Evolutionary conservation across 2,329 filamentous ascomycete species (phyloP), one percentile per base, ranked within the genome.

Genomic region (Penicillium sp.): DNA sequence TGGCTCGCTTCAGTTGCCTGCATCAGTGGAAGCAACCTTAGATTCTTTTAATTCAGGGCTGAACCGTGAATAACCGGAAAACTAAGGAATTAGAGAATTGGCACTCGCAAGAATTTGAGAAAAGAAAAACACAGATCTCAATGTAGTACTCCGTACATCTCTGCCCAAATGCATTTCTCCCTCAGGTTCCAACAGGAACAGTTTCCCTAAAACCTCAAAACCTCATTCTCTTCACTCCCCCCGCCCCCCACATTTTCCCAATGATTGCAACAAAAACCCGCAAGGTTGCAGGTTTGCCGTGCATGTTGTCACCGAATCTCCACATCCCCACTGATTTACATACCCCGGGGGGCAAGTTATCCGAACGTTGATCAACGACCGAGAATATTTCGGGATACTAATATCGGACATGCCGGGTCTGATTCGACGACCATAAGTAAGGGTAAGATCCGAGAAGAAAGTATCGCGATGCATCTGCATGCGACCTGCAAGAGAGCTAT

Each of bases 271-370:
- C 8, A 22, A 43, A 36, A 36, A 18, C n/a, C 3, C 39, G 8
- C 40, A 24, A 50, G 14, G 4, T 10, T 32, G 39, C 51, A 41
- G 41, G 46, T 54, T 50, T 53, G 32, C 48, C 14, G n/a, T 7
- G 9, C 8, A 39, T 48, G 36, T 40, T 53, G 50, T 50, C 41
- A 53, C 45, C 3, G 46, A 44, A 45, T 45, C 18, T 18, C 51
- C 51, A 54, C 51, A 34, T 40, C 3, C 51, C 51, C 45, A 50
- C 50, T 40, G 45, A 53, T 53, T 45, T 32, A 53, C 45, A 27
- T 24, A 41, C 40, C 41, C 27, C 18, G 31, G 31, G 31, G 18
- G 51, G 51, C 51, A 54, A 54, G 24, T 54, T 54, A 50, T 54
- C 51, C 51, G 51, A 53, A 53, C 14, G 24, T 24, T 21, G 44